Evolutionary conservation across 139 green algal species (phyloP).

Genomic region (Chlorella vulgaris): DNA sequence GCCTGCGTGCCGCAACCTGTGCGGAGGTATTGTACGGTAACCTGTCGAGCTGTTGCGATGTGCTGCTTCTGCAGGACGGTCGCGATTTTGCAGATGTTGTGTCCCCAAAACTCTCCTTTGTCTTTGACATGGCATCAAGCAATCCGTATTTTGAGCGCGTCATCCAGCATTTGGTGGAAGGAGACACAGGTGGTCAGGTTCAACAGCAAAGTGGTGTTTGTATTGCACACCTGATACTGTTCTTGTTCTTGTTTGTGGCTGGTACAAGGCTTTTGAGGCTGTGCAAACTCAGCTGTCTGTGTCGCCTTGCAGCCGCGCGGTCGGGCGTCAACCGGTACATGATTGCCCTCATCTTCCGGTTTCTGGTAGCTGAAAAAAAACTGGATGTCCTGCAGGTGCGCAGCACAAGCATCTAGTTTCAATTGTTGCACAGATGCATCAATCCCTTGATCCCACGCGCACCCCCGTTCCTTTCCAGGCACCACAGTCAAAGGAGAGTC

Average conservation of each 20-base stretch:
- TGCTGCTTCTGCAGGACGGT: constrained; percentile 56
- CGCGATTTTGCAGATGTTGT: constrained; percentile 92
- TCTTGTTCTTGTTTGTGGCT: too few species aligned
- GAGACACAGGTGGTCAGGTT: constrained; percentile 35
- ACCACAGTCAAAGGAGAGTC: constrained; percentile 45
- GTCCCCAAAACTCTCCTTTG: constrained; percentile 50
- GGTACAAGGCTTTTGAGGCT: too few species aligned
- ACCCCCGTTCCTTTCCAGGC: too few species aligned
- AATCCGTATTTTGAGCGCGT: constrained; percentile 54
- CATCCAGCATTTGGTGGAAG: constrained; percentile 5
- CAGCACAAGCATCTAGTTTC: too few species aligned
- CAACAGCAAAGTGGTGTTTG: too few species aligned
- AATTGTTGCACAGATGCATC: too few species aligned
- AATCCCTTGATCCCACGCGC: too few species aligned
- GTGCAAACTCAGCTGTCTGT: too few species aligned
- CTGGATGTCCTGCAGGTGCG: constrained; percentile 58
- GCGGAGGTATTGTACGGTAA: too few species aligned
- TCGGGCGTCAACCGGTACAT: constrained; percentile 42
- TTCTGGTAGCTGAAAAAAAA: constrained; percentile 35
- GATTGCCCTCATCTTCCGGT: constrained; percentile 33
- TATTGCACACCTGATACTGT: too few species aligned
- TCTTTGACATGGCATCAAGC: constrained; percentile 61
- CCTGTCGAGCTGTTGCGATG: not conserved
- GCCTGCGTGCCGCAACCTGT: too few species aligned
- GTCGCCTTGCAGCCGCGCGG: constrained; percentile 20